Evolutionary conservation across 305 asterid genomes (phyloP).

Genomic region (Plantago rigida): DNA sequence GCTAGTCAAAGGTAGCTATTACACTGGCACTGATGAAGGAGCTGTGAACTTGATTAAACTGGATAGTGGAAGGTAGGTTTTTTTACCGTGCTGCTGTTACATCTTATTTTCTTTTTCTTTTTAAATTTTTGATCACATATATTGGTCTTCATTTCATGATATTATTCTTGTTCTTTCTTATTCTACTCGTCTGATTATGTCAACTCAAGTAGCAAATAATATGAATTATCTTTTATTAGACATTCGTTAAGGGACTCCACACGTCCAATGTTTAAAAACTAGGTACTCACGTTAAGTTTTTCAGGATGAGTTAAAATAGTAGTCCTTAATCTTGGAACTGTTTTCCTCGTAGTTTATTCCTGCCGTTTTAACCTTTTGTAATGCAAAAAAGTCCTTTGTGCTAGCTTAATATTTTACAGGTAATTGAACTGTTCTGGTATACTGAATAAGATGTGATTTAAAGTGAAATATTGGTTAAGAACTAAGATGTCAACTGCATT

Average conservation of each 20-base stretch:
- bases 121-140: slow-evolving; percentile 1
- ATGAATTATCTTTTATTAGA: not conserved
- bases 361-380: not conserved
- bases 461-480: too few species aligned
- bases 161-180: too few species aligned
- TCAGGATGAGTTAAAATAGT: not conserved
- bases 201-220: too few species aligned
- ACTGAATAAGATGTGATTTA: too few species aligned
- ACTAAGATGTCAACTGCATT: too few species aligned
- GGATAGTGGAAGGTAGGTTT: slow-evolving; percentile 72
- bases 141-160: not conserved
- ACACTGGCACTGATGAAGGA: slow-evolving; percentile 95
- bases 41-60: slow-evolving; percentile 86
- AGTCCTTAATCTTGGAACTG: slow-evolving; percentile 3
- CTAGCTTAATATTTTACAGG: too few species aligned
- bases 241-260: not conserved
- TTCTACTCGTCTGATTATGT: too few species aligned
- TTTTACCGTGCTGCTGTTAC: slow-evolving; percentile 5
- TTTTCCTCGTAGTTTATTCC: not conserved
- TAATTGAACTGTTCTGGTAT: too few species aligned
- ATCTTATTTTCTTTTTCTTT: slow-evolving; percentile 1
- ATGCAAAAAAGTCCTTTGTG: not conserved
- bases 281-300: too few species aligned
- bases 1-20: slow-evolving; percentile 93
- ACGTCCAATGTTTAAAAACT: too few species aligned